Evolutionary conservation across 345 rosid genomes (phyloP).

Genomic region (Eucalyptus microcorys): DNA sequence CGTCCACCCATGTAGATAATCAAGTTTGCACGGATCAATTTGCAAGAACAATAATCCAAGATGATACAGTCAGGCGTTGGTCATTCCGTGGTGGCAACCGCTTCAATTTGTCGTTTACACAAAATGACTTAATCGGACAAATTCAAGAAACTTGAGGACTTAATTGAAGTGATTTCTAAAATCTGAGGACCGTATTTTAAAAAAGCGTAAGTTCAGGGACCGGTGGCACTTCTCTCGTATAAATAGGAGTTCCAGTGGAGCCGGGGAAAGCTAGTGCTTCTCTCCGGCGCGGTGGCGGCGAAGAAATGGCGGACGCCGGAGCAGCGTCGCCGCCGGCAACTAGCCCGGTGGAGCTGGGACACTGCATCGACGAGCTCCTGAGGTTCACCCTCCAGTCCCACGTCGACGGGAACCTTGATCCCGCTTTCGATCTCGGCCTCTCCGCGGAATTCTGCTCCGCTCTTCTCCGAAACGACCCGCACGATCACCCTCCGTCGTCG

Average conservation of each 20-base stretch:
- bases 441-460: slow-evolving; percentile 9
- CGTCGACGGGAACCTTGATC: background rate
- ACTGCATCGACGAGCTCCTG: slow-evolving; percentile 10
- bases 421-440: slow-evolving; percentile 2
- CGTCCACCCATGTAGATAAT: background rate
- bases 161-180: background rate
- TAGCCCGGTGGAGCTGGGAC: background rate
- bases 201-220: background rate
- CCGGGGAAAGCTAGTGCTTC: background rate
- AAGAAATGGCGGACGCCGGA: background rate
- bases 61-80: background rate
- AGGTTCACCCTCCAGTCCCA: slow-evolving; percentile 11
- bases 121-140: background rate
- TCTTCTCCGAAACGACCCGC: slow-evolving; percentile 1
- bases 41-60: background rate
- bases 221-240: background rate
- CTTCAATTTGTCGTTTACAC: background rate
- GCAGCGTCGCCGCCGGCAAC: slow-evolving; percentile 4
- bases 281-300: background rate
- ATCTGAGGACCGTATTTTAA: background rate
- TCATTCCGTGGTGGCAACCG: background rate
- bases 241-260: background rate
- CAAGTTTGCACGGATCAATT: background rate
- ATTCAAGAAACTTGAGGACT: background rate
- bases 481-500: background rate